Evolutionary conservation across 768 basidiomycete species (phyloP).

Genomic region (Mycena kentingensis): DNA sequence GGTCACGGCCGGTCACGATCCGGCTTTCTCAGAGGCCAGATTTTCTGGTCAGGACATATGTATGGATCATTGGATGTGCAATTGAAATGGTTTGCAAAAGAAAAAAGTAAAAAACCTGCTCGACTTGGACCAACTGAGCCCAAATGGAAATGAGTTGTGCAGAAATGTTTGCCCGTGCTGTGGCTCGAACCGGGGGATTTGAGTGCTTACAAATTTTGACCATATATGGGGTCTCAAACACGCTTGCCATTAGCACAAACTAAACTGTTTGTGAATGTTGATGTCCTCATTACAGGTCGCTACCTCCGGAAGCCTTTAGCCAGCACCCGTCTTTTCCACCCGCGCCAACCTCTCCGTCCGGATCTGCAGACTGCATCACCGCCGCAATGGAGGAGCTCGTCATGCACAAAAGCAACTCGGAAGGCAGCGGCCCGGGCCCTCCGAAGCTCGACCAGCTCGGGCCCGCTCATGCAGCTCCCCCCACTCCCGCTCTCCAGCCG

Average conservation of each 20-base stretch:
- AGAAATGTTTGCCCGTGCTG: no score
- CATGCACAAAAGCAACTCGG: no score
- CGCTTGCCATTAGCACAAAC: constrained; percentile 23
- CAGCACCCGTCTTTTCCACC: constrained; percentile 25
- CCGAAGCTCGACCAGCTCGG: constrained; percentile 21
- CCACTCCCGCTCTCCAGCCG: constrained; percentile 21
- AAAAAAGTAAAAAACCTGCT: no score
- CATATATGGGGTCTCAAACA: constrained; percentile 21
- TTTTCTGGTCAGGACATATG: no score
- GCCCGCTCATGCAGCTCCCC: constrained; percentile 14
- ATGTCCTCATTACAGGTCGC: constrained; percentile 28
- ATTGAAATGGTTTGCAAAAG: no score
- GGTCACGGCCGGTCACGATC: no score
- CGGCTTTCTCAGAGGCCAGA: no score
- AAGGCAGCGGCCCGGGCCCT: constrained; percentile 4
- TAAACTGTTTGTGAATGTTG: constrained; percentile 24
- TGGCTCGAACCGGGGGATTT: no score
- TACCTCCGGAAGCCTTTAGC: constrained; percentile 29
- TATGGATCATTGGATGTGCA: no score
- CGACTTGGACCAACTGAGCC: no score
- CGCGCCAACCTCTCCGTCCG: constrained; percentile 27
- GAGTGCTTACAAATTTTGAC: constrained; percentile 29
- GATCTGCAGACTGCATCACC: constrained; percentile 27
- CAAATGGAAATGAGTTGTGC: no score
- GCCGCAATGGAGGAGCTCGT: constrained; percentile 26